Percentiles rank a stretch among this genome's conserved stretches.
These are phyloP conservation scores for Saccharomycopsis malanga DNA, from an alignment of 805 yeast genomes.

Conservation along the genomic window DNA sequence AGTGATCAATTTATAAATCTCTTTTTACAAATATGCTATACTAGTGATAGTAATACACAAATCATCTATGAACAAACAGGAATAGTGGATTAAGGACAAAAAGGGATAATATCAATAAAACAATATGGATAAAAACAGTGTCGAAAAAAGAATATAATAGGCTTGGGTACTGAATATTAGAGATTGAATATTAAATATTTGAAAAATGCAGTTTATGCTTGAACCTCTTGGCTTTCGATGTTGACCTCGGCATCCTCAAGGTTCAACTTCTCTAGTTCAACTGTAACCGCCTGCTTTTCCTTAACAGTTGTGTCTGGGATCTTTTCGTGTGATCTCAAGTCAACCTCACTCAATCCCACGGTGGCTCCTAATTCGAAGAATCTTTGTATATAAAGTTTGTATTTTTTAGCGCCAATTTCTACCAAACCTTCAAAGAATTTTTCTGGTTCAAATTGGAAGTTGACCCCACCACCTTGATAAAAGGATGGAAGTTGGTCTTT, in stretches of 20 bases:
- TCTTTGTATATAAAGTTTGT: conserved; percentile 33
- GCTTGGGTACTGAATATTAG: too few relatives aligned
- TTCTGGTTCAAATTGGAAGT: conserved; percentile 47
- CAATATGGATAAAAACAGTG: too few relatives aligned
- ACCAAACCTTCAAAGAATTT: conserved; percentile 48
- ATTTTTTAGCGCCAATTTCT: conserved; percentile 35
- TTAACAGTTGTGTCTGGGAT: conserved; percentile 6
- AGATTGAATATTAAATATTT: too few relatives aligned
- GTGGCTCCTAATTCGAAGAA: conserved; percentile 35
- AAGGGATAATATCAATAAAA: too few relatives aligned
- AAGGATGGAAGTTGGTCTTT: conserved; percentile 43
- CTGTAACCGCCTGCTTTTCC: not conserved
- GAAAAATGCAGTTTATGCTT: too few relatives aligned
- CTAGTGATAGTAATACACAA: too few relatives aligned
- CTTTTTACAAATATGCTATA: too few relatives aligned
- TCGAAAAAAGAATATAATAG: too few relatives aligned
- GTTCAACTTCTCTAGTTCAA: not conserved
- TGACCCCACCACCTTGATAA: conserved; percentile 39
- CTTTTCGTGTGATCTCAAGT: conserved; percentile 33
- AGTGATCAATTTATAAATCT: too few relatives aligned
- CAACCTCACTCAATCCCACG: conserved; percentile 51
- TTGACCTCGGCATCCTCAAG: not conserved
- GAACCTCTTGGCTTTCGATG: not conserved
- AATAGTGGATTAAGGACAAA: too few relatives aligned
- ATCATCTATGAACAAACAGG: too few relatives aligned